phyloP scores from a whole-genome alignment of 2,329 filamentous ascomycete species.

The Arthrobotrys sinensis region DNA sequence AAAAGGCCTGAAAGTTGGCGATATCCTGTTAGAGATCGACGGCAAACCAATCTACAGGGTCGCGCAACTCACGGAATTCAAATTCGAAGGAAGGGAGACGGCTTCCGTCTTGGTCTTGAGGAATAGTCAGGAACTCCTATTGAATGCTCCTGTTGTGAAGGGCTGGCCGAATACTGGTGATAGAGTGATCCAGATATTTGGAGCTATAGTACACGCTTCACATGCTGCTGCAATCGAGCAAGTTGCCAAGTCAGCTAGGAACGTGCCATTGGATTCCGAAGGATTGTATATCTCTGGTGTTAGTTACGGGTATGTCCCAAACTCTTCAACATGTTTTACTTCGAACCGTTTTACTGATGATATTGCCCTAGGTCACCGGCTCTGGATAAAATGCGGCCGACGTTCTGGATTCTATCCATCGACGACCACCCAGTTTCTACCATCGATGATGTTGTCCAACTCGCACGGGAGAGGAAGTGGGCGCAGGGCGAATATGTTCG shows the following conservation, averaged over 20 bases:
- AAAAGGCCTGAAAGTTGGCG: slow-evolving; percentile 63
- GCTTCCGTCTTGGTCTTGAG: slow-evolving; percentile 64
- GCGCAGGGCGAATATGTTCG: slow-evolving; percentile 64
- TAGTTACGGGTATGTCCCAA: slow-evolving; percentile 53
- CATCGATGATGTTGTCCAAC: slow-evolving; percentile 63
- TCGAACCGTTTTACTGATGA: neutral
- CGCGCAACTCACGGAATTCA: slow-evolving; percentile 63
- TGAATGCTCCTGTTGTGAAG: slow-evolving; percentile 63
- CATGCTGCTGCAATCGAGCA: slow-evolving; percentile 64
- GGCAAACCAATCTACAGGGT: slow-evolving; percentile 63
- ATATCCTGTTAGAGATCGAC: slow-evolving; percentile 65
- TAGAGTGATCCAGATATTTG: slow-evolving; percentile 64
- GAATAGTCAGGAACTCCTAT: slow-evolving; percentile 63
- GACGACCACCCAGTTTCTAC: slow-evolving; percentile 63
- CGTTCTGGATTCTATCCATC: slow-evolving; percentile 65
- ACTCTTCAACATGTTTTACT: neutral
- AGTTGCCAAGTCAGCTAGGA: slow-evolving; percentile 62
- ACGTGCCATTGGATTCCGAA: slow-evolving; percentile 63
- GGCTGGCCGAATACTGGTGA: slow-evolving; percentile 63
- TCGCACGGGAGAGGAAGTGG: slow-evolving; percentile 64
- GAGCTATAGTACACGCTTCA: slow-evolving; percentile 64
- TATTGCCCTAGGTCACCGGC: slow-evolving; percentile 60
- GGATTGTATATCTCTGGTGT: slow-evolving; percentile 62
- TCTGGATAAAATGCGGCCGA: slow-evolving; percentile 65
- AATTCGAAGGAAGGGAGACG: slow-evolving; percentile 63